Evolutionary conservation across 2,329 filamentous ascomycete genomes (phyloP), one percentile per base, ranked within the genome.

Genomic region (Ilyonectria mors-panacis): DNA sequence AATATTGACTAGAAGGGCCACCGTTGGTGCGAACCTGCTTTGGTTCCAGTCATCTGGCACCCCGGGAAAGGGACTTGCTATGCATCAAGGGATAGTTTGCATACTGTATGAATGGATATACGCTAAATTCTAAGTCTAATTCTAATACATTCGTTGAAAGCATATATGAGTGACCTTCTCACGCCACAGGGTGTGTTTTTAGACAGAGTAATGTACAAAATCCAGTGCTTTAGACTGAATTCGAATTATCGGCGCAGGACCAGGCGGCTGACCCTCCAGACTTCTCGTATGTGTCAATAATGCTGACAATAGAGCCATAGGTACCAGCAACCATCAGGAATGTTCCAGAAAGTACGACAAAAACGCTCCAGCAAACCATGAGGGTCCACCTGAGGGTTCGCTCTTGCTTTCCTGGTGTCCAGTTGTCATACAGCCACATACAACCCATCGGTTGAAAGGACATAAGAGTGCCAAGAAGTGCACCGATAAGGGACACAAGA

Each of bases 281-380:
- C 23, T 62, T 65, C 23, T 73, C 72, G 66, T 83, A 83, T 3
- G 73, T 73, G 3, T 79, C 74, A n/a, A 69, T 76, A 48, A 67
- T 65, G 19, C 70, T 75, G 15, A 81, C 73, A 10, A 48, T 30
- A 2, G 45, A 48, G 12, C 45, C 45, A 48, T 28, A 48, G 3
- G 45, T 48, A 8, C 45, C 83, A 15, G 76, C 79, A 54, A 84
- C 70, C 77, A 80, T 84, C 6, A 84, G 62, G 65, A 84, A 85
- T 0, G 61, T 65, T 7, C 68, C 70, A 28, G 58, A 65, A 8
- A 12, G 12, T 7, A 48, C 28, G 6, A 48, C 23, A 15, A 26
- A 50, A n/a, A 30, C 26, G 15, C 47, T 4, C 55, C 53, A 50
- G 23, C 13, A 28, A n/a, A 50, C 47, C 47, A 50, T 50, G 7